Base-by-base conservation (phyloP, 2,329 filamentous ascomycete genomes). In the Hymenoscyphus fructigenus region DNA sequence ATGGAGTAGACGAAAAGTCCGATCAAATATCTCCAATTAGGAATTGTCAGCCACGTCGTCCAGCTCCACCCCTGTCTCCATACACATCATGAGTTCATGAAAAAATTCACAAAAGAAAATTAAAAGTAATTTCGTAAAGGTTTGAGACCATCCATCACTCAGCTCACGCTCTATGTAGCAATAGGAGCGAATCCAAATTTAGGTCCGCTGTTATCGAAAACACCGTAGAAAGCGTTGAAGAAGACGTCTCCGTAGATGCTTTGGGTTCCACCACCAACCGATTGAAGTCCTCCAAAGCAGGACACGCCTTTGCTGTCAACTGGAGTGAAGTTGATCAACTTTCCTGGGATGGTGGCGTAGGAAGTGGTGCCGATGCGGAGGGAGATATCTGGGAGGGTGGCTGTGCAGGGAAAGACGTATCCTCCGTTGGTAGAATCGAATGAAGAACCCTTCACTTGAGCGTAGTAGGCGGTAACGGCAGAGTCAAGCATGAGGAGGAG, bases 211-310 rank as follows among this genome's bases (percentile, higher is more conserved):
- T 70, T 61, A 65, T 73, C 67, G 58, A 76, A 76, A 23, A 75
- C 65, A 57, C 69, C 72, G 41, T 74, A 74, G 59, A 70, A 69
- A 60, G 71, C 71, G 60, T 76, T 75, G 58, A 76, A 74, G 60
- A 76, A 75, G 5, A 74, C 69, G 65, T 76, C 74, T 44, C 74
- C 74, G 57, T 74, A 76, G 38, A 76, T 73, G 59, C 71, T 50
- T 57, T 73, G 69, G 7, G 10, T 63, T n/a, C 72, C 70, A 44
- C 62, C 57, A 17, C 74, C 74, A 6, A 70, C 70, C 56, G 69
- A 69, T 66, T 80, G 78, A 41, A 80, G 34, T 41, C 74, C 70
- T 38, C 78, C 78, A 64, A 73, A 79, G 68, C 78, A 79, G 23
- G 58, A 66, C 29, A 9, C 66, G 59, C 59, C 70, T 41, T 12